phyloP scores from a whole-genome alignment of 2,329 filamentous ascomycete genomes.

The Zasmidium citrigriseum region DNA sequence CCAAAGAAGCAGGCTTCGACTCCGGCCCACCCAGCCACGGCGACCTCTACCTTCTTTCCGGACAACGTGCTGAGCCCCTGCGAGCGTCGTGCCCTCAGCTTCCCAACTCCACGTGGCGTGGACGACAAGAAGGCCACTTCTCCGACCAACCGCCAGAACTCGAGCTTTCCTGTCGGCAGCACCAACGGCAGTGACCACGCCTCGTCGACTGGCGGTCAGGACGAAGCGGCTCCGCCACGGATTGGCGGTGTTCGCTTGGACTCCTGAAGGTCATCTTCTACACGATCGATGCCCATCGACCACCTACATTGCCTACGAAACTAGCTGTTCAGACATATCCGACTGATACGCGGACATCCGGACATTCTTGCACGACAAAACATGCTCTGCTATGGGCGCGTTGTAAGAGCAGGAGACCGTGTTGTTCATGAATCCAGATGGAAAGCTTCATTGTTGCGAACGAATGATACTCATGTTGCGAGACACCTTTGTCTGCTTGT shows the following conservation, averaged over 20 bases:
- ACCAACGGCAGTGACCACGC: background rate
- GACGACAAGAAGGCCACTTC: background rate
- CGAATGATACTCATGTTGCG: background rate
- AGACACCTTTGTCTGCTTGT: background rate
- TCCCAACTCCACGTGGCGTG: background rate
- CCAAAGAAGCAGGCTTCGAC: constrained; percentile 1
- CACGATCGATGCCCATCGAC: too few species aligned
- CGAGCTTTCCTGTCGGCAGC: background rate
- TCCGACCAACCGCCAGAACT: background rate
- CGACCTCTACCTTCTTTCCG: background rate
- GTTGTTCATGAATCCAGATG: background rate
- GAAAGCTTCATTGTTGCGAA: background rate
- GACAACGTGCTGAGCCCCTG: background rate
- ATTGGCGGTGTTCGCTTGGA: background rate
- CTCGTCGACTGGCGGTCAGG: background rate
- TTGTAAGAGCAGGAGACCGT: background rate
- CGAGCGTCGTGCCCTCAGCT: background rate
- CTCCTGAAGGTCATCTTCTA: background rate
- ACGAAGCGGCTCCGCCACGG: background rate
- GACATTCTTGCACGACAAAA: background rate
- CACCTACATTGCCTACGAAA: too few species aligned
- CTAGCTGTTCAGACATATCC: too few species aligned
- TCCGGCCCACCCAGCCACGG: background rate
- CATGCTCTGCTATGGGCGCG: background rate
- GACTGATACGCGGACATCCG: background rate